Evolutionary conservation across 2,329 filamentous ascomycete genomes (phyloP), one percentile per base, ranked within the genome.

Genomic region (Aspergillus flavus): DNA sequence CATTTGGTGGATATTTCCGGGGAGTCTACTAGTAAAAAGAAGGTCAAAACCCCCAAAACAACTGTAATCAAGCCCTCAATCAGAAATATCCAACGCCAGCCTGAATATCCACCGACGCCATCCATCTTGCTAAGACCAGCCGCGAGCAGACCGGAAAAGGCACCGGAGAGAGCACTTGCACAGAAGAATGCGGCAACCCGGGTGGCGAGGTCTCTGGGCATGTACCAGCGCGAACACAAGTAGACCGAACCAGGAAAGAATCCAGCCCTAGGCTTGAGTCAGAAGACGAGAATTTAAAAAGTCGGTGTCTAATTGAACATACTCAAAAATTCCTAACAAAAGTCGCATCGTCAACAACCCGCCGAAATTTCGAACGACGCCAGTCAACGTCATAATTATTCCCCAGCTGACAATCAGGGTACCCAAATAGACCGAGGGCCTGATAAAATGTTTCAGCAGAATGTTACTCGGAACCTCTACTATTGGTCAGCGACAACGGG

Each of bases 381-480:
- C 82, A 72, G 83, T 84, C 55, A 84, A 70, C 0, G 83, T 84
- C 73, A 81, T 79, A 4, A 84, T 79, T 50, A 80, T 72, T 0
- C 82, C 82, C 82, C 80, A 83, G 4, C 67, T 69, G 6, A 78
- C 56, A 61, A 74, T 72, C 45, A 62, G n/a, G 12, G 73, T 68
- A 6, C 69, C 68, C 28, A 78, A 50, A 65, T 72, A 69, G 26
- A 71, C 62, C 1, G 73, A 75, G 9, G 72, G 69, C 3, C 65
- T 68, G 32, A 66, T 63, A 16, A 74, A 63, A 28, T 63, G 69
- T 30, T 69, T 71, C 11, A 69, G 53, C 1, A 71, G n/a, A 32
- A 68, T 57, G 36, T 70, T 71, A 41, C 66, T 70, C 5, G 68
- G 58, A 0, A 69, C 59, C 63, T 71, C 68, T 58, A 36, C 5